Conservation (phyloP, 768 basidiomycete species). For the Tulasnella sp. region DNA sequence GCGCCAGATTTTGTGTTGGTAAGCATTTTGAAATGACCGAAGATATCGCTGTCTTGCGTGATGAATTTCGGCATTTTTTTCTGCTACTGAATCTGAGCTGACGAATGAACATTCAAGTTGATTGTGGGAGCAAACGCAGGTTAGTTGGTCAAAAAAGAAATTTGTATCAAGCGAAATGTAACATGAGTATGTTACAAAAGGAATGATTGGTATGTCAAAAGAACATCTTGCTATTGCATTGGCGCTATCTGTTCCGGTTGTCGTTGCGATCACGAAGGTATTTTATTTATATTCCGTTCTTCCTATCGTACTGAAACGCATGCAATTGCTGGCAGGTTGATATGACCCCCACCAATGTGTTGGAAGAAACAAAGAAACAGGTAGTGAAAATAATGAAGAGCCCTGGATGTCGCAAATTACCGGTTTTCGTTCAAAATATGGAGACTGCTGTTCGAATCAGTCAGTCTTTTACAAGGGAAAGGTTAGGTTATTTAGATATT, state of each 20-base stretch:
- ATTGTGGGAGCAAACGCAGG: constrained; percentile 91
- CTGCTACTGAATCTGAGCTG: no score
- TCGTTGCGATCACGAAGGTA: constrained; percentile 91
- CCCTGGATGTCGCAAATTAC: constrained; percentile 62
- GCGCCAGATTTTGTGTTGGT: constrained; percentile 54
- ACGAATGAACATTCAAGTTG: no score
- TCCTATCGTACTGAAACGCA: neutral
- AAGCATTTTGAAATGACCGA: constrained; percentile 36
- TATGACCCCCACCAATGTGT: constrained; percentile 89
- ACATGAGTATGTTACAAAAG: no score
- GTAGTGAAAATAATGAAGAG: constrained; percentile 83
- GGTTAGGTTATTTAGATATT: constrained; percentile 32
- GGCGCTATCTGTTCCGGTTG: constrained; percentile 84
- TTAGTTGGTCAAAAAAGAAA: neutral
- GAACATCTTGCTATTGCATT: constrained; percentile 93
- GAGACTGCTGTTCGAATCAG: constrained; percentile 75
- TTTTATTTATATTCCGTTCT: no score
- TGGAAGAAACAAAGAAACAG: constrained; percentile 85
- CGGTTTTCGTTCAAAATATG: constrained; percentile 69
- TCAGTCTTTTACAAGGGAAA: constrained; percentile 57
- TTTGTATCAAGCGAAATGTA: neutral
- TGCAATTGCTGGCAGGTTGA: constrained; percentile 63
- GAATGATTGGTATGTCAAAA: constrained; percentile 83
- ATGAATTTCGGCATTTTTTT: no score
- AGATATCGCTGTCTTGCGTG: no score